Evolutionary conservation across 2,329 filamentous ascomycete genomes (phyloP).

Genomic region (Thielaviopsis punctulata): DNA sequence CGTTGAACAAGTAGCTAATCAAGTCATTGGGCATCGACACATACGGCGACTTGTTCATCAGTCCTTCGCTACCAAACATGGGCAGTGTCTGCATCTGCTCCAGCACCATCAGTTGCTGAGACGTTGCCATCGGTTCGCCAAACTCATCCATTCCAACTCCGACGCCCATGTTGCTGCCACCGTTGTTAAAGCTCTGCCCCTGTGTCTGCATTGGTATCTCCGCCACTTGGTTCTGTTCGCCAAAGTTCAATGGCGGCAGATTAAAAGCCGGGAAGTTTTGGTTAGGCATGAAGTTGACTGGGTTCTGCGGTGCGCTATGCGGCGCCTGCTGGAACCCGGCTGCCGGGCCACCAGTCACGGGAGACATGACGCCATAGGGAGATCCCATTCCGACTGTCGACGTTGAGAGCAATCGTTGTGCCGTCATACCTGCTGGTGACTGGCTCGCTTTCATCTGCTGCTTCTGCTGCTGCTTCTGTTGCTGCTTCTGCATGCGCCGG

Average conservation of each 20-base stretch:
- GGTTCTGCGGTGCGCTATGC: constrained; percentile 28
- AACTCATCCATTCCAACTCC: constrained; percentile 2
- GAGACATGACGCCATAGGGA: constrained; percentile 35
- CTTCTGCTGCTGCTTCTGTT: not conserved
- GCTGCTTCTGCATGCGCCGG: not conserved
- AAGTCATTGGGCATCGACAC: constrained; percentile 73
- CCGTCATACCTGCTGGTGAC: constrained; percentile 3
- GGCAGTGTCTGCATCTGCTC: constrained; percentile 58
- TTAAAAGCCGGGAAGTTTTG: constrained; percentile 46
- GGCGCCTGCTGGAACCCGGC: constrained; percentile 19
- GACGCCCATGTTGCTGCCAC: constrained; percentile 13
- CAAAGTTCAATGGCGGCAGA: constrained; percentile 43
- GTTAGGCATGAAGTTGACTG: constrained; percentile 36
- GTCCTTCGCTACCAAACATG: constrained; percentile 69
- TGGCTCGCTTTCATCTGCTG: not conserved
- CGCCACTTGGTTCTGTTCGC: not conserved
- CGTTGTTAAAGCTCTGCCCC: constrained; percentile 9
- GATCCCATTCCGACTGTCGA: constrained; percentile 17
- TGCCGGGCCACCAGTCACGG: constrained; percentile 31
- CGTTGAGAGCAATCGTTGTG: not conserved
- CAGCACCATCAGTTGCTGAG: constrained; percentile 39
- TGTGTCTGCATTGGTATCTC: constrained; percentile 9
- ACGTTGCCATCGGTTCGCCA: not conserved
- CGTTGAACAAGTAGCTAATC: constrained; percentile 65
- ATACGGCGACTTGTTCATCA: constrained; percentile 68